Conservation (phyloP, 2,329 filamentous ascomycete genomes). For the Apiospora phragmitis region DNA sequence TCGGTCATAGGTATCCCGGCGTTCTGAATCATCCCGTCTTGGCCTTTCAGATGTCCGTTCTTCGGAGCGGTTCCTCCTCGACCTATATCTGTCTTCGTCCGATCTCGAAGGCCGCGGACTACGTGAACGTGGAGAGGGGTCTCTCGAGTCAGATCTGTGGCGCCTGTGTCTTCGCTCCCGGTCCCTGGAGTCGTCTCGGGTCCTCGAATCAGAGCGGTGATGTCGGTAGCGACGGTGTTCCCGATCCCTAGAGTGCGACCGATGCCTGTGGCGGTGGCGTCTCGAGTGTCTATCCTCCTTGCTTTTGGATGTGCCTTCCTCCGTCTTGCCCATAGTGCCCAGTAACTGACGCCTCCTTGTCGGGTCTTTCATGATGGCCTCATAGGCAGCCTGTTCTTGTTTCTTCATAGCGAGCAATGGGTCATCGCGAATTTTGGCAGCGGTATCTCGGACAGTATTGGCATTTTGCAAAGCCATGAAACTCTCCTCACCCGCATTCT, state of each 20-base stretch:
- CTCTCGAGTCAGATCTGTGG: conserved; percentile 47
- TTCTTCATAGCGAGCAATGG: conserved; percentile 91
- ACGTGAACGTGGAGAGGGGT: conserved; percentile 33
- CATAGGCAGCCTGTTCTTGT: conserved; percentile 81
- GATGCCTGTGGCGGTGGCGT: conserved; percentile 41
- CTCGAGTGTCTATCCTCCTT: conserved; percentile 46
- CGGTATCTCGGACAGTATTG: conserved; percentile 76
- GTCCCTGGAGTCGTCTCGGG: conserved; percentile 40
- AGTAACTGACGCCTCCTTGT: conserved; percentile 68
- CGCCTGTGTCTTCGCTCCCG: conserved; percentile 41
- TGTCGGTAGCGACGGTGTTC: conserved; percentile 43
- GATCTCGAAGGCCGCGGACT: conserved; percentile 36
- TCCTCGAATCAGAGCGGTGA: conserved; percentile 34
- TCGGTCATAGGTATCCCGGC: conserved; percentile 8
- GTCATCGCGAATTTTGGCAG: conserved; percentile 85
- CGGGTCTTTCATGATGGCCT: conserved; percentile 78
- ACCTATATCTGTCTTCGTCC: conserved; percentile 38
- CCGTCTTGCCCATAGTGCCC: conserved; percentile 58
- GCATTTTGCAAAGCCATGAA: conserved; percentile 66
- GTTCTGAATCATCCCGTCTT: conserved; percentile 15
- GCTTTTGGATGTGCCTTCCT: conserved; percentile 41
- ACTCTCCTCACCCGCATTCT: conserved; percentile 63
- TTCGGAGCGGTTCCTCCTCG: conserved; percentile 20
- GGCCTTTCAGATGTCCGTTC: conserved; percentile 18
- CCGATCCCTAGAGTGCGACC: conserved; percentile 36